Percentiles rank a stretch among this genome's conserved stretches.
phyloP scores from a whole-genome alignment of 2,329 filamentous ascomycete species.

The Penicillium concentricum region DNA sequence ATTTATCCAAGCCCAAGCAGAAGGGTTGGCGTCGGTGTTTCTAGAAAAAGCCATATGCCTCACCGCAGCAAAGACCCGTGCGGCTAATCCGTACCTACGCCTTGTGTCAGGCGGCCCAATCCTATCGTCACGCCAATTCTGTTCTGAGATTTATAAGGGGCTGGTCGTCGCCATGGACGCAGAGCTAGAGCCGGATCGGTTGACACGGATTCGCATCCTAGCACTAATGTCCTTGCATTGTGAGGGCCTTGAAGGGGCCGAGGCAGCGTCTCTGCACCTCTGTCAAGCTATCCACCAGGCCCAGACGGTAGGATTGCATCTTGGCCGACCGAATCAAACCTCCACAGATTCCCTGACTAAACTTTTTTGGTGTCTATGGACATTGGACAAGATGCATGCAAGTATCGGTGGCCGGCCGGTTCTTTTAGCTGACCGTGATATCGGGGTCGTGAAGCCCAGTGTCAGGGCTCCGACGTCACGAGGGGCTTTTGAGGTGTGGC shows the following conservation, averaged over 20 bases:
- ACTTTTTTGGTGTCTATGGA: slow-evolving; percentile 45
- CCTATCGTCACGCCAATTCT: slow-evolving; percentile 38
- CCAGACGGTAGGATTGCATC: slow-evolving; percentile 41
- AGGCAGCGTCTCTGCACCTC: slow-evolving; percentile 41
- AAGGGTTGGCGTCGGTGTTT: slow-evolving; percentile 32
- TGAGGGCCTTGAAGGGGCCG: slow-evolving; percentile 42
- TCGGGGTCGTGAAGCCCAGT: slow-evolving; percentile 36
- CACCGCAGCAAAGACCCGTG: slow-evolving; percentile 39
- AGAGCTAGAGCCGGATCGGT: slow-evolving; percentile 36
- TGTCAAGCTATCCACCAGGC: slow-evolving; percentile 44
- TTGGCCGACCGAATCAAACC: slow-evolving; percentile 36
- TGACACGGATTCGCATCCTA: slow-evolving; percentile 39
- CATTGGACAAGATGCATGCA: slow-evolving; percentile 43
- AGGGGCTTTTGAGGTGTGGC: slow-evolving; percentile 39
- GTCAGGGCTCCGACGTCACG: slow-evolving; percentile 10
- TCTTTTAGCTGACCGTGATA: slow-evolving; percentile 41
- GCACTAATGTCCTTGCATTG: slow-evolving; percentile 44
- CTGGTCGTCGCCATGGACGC: slow-evolving; percentile 40
- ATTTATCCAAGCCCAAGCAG: slow-evolving; percentile 24
- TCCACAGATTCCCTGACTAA: slow-evolving; percentile 29
- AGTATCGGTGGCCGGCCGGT: slow-evolving; percentile 42
- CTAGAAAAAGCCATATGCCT: slow-evolving; percentile 43
- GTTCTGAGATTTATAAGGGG: slow-evolving; percentile 38
- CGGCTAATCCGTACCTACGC: slow-evolving; percentile 34
- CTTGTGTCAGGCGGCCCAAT: slow-evolving; percentile 31